Evolutionary conservation across 2,329 filamentous ascomycete species (phyloP).

Genomic region (Phialemoniopsis sp.): DNA sequence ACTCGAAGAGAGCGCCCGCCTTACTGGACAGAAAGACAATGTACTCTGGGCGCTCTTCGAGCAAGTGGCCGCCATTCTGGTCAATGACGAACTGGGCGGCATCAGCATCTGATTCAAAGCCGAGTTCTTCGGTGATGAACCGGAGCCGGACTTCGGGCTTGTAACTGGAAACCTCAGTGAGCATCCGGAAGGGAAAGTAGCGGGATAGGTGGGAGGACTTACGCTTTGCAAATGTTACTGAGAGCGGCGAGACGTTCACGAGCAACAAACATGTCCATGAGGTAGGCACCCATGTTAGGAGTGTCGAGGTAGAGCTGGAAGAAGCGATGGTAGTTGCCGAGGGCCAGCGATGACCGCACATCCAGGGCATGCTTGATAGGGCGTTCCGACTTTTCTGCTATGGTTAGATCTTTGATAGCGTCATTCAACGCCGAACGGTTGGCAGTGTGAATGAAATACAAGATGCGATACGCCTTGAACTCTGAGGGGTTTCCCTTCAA

Average conservation of each 20-base stretch:
- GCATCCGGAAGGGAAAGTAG: conserved; percentile 18
- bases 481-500: conserved; percentile 88
- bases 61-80: conserved; percentile 67
- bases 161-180: conserved; percentile 63
- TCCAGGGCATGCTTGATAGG: conserved; percentile 87
- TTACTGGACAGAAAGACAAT: conserved; percentile 73
- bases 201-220: conserved; percentile 38
- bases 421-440: conserved; percentile 98
- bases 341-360: conserved; percentile 84
- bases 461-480: conserved; percentile 98
- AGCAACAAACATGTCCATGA: conserved; percentile 98
- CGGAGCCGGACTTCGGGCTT: conserved; percentile 85
- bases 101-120: conserved; percentile 88
- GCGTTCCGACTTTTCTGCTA: conserved; percentile 84
- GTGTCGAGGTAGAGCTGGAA: conserved; percentile 94
- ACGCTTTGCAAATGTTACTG: conserved; percentile 93
- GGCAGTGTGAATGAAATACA: conserved; percentile 99
- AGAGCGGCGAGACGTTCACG: conserved; percentile 89
- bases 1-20: conserved; percentile 69
- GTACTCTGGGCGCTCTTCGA: conserved; percentile 72
- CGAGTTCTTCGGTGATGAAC: conserved; percentile 93
- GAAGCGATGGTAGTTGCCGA: conserved; percentile 97
- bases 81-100: conserved; percentile 88
- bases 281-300: conserved; percentile 94
- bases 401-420: conserved; percentile 96